phyloP scores from a whole-genome alignment of 306 rosid species.

The Glycine soja region DNA sequence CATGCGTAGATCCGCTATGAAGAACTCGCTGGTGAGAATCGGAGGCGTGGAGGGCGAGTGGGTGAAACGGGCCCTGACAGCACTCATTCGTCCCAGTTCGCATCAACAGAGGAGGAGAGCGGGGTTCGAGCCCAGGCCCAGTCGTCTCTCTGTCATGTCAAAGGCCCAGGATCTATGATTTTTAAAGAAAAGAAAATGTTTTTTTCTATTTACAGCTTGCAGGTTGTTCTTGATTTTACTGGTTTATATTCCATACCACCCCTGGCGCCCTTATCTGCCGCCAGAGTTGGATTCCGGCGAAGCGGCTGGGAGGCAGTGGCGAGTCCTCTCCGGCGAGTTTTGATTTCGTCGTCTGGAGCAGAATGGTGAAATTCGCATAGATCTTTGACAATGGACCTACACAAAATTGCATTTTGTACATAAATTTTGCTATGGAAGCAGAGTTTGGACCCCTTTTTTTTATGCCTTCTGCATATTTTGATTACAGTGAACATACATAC shows the following conservation, averaged over 20 bases:
- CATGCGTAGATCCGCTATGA: slow-evolving; percentile 98
- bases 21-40: slow-evolving; percentile 86
- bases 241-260: neutral
- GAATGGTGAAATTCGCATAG: slow-evolving; percentile 39
- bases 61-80: slow-evolving; percentile 87
- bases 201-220: slow-evolving; percentile 8
- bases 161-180: slow-evolving; percentile 62
- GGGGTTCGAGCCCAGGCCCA: slow-evolving; percentile 70
- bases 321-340: slow-evolving; percentile 41
- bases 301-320: neutral
- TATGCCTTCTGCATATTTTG: neutral
- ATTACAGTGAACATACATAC: neutral
- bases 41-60: slow-evolving; percentile 96
- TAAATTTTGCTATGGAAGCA: slow-evolving; percentile 76
- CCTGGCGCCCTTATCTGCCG: slow-evolving; percentile 55
- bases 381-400: slow-evolving; percentile 48
- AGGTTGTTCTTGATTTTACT: slow-evolving; percentile 55
- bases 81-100: slow-evolving; percentile 89
- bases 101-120: slow-evolving; percentile 84
- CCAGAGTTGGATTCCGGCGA: slow-evolving; percentile 44
- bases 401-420: slow-evolving; percentile 57
- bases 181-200: neutral
- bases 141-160: slow-evolving; percentile 80
- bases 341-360: slow-evolving; percentile 43
- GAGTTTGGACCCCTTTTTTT: slow-evolving; percentile 43